Percentiles rank a stretch among this genome's conserved stretches.
These are phyloP conservation scores for Xylaria sp. DNA, from an alignment of 2,329 filamentous ascomycete genomes.

Conservation along the genomic window DNA sequence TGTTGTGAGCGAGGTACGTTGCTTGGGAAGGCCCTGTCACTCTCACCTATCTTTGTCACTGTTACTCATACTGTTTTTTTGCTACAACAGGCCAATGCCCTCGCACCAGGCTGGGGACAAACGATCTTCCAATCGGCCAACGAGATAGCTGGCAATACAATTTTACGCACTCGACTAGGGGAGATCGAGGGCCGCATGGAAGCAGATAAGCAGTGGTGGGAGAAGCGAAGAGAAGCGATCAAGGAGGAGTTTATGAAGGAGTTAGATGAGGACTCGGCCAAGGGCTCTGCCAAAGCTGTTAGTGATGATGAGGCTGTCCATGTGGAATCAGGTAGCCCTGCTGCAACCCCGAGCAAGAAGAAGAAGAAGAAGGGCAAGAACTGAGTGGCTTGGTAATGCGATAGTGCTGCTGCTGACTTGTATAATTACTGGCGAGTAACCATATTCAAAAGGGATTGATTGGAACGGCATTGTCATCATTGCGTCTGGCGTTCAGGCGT, in stretches of 20 bases:
- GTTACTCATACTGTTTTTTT: slow-evolving; percentile 15
- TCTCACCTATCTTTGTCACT: neutral
- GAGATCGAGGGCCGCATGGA: slow-evolving; percentile 79
- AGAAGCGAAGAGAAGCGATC: slow-evolving; percentile 79
- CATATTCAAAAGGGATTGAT: slow-evolving; percentile 28
- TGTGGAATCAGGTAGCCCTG: slow-evolving; percentile 69
- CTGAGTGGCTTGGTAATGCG: slow-evolving; percentile 50
- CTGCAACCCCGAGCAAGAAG: slow-evolving; percentile 55
- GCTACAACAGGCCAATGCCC: slow-evolving; percentile 83
- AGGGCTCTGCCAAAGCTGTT: slow-evolving; percentile 52
- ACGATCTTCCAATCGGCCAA: slow-evolving; percentile 97
- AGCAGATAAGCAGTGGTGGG: slow-evolving; percentile 92
- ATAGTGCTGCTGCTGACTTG: slow-evolving; percentile 22
- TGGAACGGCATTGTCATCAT: slow-evolving; percentile 33
- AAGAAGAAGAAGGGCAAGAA: slow-evolving; percentile 77
- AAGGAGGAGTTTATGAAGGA: slow-evolving; percentile 86
- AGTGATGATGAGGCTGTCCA: slow-evolving; percentile 82
- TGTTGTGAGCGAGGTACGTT: slow-evolving; percentile 85
- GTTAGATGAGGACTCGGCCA: slow-evolving; percentile 69
- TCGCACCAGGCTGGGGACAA: slow-evolving; percentile 89
- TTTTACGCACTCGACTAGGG: slow-evolving; percentile 78
- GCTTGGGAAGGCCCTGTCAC: neutral
- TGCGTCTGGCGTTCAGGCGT: slow-evolving; percentile 47
- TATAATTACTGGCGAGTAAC: slow-evolving; percentile 34
- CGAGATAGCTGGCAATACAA: slow-evolving; percentile 88